Base-by-base conservation (phyloP, 257 asterid species). In the Henckelia pumila region DNA sequence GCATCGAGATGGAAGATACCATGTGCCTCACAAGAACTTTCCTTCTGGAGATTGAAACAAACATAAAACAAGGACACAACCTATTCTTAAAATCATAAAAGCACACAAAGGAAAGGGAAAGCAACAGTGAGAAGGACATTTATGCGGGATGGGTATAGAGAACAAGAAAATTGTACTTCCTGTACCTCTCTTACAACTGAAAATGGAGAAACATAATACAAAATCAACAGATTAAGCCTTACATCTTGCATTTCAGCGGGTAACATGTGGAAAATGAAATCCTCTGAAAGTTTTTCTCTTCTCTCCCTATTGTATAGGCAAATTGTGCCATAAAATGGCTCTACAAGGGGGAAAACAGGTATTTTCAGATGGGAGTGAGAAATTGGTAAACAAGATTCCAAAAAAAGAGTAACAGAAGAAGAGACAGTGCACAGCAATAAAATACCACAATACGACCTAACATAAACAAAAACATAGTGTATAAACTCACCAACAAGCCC, bases 231-330 rank as follows among this genome's bases (percentile, higher is more conserved):
- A 13, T 5, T 44, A 14, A 9, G 19, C 52, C 99, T 94, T 87
- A 94, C 99, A 74, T 94, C 91, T 75, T 82, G 91, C 72, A 76
- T 35, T 63, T 88, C 99, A 50, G 82, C 71, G 53, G 99, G 97
- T 77, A 79, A 75, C 73, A 81, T 72, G 62, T 70, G 89, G 86
- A 94, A 94, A 78, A 74, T 55, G 84, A 88, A 91, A 84, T 94
- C 99, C 81, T 94, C 99, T 0, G 99, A 94, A 59, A 91, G 96
- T 76, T 91, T 94, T 85, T 94, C 99, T 78, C 93, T 94, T 91
- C 99, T 89, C 91, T 94, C 99, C 85, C 96, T 85, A 83, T 94
- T 94, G 72, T 94, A 94, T 79, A 94, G 77, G 77, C 96, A 94
- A 77, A 94, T 90, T 64, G 97, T 88, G 86, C 99, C 99, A 78